phyloP scores from a whole-genome alignment of 2,329 filamentous ascomycete species.

The Ceratocystis harringtonii region DNA sequence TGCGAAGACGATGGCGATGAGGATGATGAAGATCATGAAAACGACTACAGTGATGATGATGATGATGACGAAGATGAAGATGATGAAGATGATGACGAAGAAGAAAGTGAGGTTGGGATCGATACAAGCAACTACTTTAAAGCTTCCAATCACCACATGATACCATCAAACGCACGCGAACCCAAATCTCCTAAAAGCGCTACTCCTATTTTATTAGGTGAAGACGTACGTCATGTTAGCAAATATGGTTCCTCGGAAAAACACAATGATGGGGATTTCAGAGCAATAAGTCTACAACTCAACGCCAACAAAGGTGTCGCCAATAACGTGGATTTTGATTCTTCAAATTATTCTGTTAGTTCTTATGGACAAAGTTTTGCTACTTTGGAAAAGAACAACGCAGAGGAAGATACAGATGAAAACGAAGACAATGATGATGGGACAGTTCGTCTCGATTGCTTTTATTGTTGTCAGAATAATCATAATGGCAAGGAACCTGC shows the following conservation, averaged over 20 bases:
- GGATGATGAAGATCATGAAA: not conserved
- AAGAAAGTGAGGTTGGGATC: slow-evolving; percentile 20
- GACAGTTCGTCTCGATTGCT: slow-evolving; percentile 33
- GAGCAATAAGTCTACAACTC: slow-evolving; percentile 9
- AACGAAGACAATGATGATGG: slow-evolving; percentile 45
- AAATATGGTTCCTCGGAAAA: slow-evolving; percentile 21
- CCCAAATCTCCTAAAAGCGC: not conserved
- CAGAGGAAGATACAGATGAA: slow-evolving; percentile 40
- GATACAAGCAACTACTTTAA: slow-evolving; percentile 19
- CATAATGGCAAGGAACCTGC: slow-evolving; percentile 69
- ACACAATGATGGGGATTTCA: slow-evolving; percentile 9
- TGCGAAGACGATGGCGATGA: slow-evolving; percentile 12
- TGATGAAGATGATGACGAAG: slow-evolving; percentile 33
- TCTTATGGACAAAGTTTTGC: slow-evolving; percentile 33
- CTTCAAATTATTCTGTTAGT: slow-evolving; percentile 19
- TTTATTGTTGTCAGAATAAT: slow-evolving; percentile 77
- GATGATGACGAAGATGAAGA: slow-evolving; percentile 25
- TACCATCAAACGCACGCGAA: not conserved
- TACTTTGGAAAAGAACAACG: slow-evolving; percentile 43
- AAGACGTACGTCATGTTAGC: slow-evolving; percentile 16
- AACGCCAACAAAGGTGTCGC: slow-evolving; percentile 26
- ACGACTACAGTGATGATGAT: not conserved
- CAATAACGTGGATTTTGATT: slow-evolving; percentile 25
- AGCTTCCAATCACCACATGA: slow-evolving; percentile 22
- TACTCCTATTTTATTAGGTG: not conserved